Evolutionary conservation across 306 rosid species (phyloP), one percentile per base, ranked within the genome.

Genomic region (Quercus gilva): DNA sequence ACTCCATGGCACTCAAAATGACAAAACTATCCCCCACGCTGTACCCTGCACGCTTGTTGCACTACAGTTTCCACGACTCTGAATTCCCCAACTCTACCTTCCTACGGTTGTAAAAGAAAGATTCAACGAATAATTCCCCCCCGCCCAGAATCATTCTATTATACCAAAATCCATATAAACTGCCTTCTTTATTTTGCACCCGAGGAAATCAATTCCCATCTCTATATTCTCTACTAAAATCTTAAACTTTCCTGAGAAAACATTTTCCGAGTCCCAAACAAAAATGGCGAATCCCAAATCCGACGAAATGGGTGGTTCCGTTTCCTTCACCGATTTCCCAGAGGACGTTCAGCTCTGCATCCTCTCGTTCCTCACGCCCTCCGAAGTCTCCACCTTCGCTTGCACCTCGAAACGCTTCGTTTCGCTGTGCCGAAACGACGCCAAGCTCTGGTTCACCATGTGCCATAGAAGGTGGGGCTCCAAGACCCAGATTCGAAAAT

Each of bases 391-490:
- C 51, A 45, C 83, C 43, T 88, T 96, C 81, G 91, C 96, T 2
- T 93, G 92, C 88, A 91, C 98, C 17, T 93, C 98, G 20, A 93
- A 85, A 79, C 94, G 88, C 3, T 89, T 79, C 77, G 84, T 57
- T 5, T 82, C 87, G 0, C 90, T 96, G 31, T 96, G 93, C 83
- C 77, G 74, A 43, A 69, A 71, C 65, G 99, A 91, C 52, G 76
- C 74, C 26, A 88, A 90, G 85, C 87, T 96, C 6, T 96, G 99
- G 99, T 91, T 93, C 78, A 76, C 91, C 58, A 55, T 95, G 81
- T 95, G 98, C 89, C 84, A 89, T 19, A 88, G 98, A 64, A 79
- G 90, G 57, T 95, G 99, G 98, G 99, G 98, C 18, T 87, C 92
- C 55, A 85, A 83, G 72, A 93, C 98, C 74, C 90, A 78, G 61